Evolutionary conservation across 768 basidiomycete species (phyloP).

Genomic region (Hygrophorus russula): DNA sequence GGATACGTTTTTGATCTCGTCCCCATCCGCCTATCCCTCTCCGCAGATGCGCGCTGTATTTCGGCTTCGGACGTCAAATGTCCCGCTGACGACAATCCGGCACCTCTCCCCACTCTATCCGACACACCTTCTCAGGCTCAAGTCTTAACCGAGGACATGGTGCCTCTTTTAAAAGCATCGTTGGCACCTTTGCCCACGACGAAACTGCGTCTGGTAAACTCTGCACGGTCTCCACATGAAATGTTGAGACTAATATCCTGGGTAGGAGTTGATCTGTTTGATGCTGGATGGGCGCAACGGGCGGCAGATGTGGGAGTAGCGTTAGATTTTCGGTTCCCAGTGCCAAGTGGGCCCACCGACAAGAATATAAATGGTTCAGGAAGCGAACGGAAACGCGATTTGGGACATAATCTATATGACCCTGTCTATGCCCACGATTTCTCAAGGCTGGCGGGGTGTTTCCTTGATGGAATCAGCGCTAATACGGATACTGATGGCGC

Average conservation of each 20-base stretch:
- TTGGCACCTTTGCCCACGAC: conserved; percentile 35
- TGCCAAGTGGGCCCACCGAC: conserved; percentile 5
- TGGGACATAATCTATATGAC: conserved; percentile 72
- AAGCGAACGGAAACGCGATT: conserved; percentile 19
- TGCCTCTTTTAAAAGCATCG: conserved; percentile 46
- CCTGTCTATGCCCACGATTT: conserved; percentile 50
- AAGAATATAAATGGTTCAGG: background rate
- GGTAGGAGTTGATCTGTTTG: conserved; percentile 69
- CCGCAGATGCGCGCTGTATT: conserved; percentile 5
- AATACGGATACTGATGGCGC: conserved; percentile 1
- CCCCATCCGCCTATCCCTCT: conserved; percentile 26
- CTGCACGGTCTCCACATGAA: conserved; percentile 56
- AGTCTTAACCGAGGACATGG: conserved; percentile 9
- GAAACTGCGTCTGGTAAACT: conserved; percentile 58
- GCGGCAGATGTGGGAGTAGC: conserved; percentile 65
- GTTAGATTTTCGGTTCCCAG: conserved; percentile 71
- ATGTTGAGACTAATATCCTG: conserved; percentile 53
- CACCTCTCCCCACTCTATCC: background rate
- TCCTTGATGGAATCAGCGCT: conserved; percentile 19
- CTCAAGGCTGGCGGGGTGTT: conserved; percentile 31
- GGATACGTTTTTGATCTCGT: conserved; percentile 69
- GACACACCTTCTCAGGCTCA: background rate
- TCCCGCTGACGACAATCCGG: background rate
- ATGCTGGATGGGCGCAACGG: conserved; percentile 57
- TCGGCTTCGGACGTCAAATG: background rate